These are phyloP conservation scores for Ustilago loliicola DNA, from an alignment of 1,284 basidiomycete genomes.

Conservation along the genomic window DNA sequence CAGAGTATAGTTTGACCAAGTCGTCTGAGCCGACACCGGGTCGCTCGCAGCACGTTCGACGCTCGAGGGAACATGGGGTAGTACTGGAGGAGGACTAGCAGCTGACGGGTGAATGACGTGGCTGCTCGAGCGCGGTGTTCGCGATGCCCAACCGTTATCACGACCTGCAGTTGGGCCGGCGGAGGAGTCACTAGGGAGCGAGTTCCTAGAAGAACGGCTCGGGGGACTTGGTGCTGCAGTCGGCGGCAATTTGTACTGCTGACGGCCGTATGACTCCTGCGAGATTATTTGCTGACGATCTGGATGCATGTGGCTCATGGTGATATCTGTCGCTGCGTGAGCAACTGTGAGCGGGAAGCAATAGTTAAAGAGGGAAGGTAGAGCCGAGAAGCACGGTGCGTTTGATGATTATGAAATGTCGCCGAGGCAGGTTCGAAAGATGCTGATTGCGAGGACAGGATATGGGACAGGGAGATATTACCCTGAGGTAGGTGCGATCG, in stretches of 20 bases:
- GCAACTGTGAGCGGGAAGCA: too few species aligned
- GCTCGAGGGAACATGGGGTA: not conserved
- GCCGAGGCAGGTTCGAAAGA: too few species aligned
- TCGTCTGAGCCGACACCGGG: not conserved
- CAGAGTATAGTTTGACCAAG: not conserved
- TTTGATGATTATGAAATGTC: too few species aligned
- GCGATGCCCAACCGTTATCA: constrained; percentile 15
- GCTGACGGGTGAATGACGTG: not conserved
- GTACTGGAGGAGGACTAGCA: not conserved
- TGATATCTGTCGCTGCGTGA: not conserved
- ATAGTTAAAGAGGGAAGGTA: too few species aligned
- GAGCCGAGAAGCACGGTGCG: too few species aligned
- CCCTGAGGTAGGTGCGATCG: too few species aligned
- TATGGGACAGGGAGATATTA: too few species aligned
- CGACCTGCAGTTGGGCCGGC: not conserved
- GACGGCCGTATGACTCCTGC: not conserved
- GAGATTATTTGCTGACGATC: not conserved
- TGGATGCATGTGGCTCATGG: not conserved
- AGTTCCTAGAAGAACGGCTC: not conserved
- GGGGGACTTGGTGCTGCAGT: not conserved
- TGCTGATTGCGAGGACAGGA: too few species aligned
- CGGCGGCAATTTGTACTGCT: not conserved
- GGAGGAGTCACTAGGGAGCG: not conserved
- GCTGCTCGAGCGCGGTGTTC: not conserved
- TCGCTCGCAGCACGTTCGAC: not conserved